A percentile compares a stretch with the other conserved stretches of the same genome.
These are phyloP conservation scores for Tephrocybe rancida DNA, from an alignment of 768 basidiomycete species.

Conservation along the genomic window DNA sequence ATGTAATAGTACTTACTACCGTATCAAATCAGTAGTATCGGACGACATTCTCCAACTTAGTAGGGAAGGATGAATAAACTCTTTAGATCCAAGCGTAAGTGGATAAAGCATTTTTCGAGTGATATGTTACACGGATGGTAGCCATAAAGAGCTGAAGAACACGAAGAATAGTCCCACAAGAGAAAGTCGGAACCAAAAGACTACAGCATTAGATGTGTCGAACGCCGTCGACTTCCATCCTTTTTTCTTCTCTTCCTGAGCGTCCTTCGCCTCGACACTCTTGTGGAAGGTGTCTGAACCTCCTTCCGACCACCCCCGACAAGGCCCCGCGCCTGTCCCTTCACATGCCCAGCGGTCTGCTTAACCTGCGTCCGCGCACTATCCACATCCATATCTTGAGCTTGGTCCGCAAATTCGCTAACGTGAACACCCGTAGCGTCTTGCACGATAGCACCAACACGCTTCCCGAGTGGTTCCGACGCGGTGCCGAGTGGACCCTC, in stretches of 20 bases:
- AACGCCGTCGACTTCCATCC: conserved; percentile 59
- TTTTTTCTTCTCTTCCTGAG: conserved; percentile 31
- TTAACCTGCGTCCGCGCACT: conserved; percentile 15
- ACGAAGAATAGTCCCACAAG: too few species aligned
- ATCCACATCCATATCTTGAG: conserved; percentile 25
- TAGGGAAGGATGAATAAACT: too few species aligned
- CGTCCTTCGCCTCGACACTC: conserved; percentile 43
- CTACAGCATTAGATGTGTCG: too few species aligned
- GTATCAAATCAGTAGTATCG: too few species aligned
- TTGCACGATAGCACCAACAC: conserved; percentile 31
- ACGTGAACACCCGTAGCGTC: conserved; percentile 29
- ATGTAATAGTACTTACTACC: too few species aligned
- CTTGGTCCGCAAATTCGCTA: conserved; percentile 15
- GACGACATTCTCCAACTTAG: too few species aligned
- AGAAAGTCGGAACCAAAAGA: too few species aligned
- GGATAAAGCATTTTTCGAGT: too few species aligned
- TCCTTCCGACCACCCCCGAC: conserved; percentile 34
- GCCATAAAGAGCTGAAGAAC: too few species aligned
- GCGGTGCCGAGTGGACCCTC: conserved; percentile 64
- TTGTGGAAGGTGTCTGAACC: conserved; percentile 50
- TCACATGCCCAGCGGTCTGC: conserved; percentile 19
- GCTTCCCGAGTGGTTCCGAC: conserved; percentile 42
- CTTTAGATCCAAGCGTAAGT: too few species aligned
- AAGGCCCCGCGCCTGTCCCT: conserved; percentile 28
- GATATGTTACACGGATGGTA: too few species aligned